A percentile compares a stretch with the other conserved stretches of the same genome.
These are phyloP conservation scores for Ogataea hybrid DNA, from an alignment of 1,139 yeast genomes.

Conservation along the genomic window DNA sequence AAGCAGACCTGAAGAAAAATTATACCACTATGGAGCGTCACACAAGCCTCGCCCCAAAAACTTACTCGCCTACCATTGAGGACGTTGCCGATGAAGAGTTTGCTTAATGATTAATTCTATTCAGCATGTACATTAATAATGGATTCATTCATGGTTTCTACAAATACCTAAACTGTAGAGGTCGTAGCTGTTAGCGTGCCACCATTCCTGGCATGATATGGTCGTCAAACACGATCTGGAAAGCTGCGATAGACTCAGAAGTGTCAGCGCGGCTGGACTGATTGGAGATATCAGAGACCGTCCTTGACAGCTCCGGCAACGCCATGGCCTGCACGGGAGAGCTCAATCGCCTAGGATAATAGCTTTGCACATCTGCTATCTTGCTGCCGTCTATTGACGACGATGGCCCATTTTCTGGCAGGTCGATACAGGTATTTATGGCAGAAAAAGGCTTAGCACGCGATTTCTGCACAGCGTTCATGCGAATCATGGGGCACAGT, in stretches of 20 bases:
- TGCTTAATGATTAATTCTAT: background rate
- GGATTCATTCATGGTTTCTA: background rate
- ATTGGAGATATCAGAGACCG: conserved; percentile 8
- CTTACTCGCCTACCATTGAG: conserved; percentile 24
- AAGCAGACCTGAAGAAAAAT: conserved; percentile 16
- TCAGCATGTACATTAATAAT: background rate
- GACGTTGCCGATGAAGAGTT: conserved; percentile 28
- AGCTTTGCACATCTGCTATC: background rate
- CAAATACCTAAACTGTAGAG: background rate
- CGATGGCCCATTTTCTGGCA: background rate
- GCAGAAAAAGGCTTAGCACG: background rate
- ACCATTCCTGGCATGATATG: conserved; percentile 17
- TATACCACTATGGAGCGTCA: conserved; percentile 26
- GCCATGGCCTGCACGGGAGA: background rate
- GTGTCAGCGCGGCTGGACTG: conserved; percentile 7
- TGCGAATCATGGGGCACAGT: background rate
- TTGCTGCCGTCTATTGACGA: background rate
- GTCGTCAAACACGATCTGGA: conserved; percentile 13
- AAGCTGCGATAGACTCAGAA: conserved; percentile 11
- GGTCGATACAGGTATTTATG: background rate
- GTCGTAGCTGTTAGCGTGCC: background rate
- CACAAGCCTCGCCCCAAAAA: conserved; percentile 23
- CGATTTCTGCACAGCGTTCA: background rate
- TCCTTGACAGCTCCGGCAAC: conserved; percentile 9
- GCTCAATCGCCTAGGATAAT: background rate